A percentile compares a stretch with the other conserved stretches of the same genome.
phyloP scores from a whole-genome alignment of 2,329 filamentous ascomycete species.

The Polychaeton citri region DNA sequence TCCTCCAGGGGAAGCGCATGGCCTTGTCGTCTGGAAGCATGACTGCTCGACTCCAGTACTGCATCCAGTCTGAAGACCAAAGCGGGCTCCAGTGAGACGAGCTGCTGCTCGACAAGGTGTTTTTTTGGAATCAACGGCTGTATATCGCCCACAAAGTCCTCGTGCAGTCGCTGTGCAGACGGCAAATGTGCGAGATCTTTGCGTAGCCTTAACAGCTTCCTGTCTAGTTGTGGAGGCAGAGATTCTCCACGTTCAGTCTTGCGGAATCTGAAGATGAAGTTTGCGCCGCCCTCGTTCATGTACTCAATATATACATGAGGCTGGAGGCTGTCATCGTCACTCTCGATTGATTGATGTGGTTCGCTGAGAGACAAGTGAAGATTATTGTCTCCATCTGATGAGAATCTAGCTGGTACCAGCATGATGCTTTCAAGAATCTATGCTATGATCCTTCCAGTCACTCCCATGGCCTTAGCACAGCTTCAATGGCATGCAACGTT shows the following conservation, averaged over 20 bases:
- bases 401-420: too few relatives aligned
- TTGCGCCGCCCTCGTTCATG: constrained; percentile 25
- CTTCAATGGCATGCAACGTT: too few relatives aligned
- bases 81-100: constrained; percentile 12
- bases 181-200: constrained; percentile 19
- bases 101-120: constrained; percentile 17
- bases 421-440: too few relatives aligned
- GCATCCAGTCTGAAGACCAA: constrained; percentile 12
- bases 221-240: constrained; percentile 8
- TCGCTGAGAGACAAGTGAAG: too few relatives aligned
- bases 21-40: constrained; percentile 12
- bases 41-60: constrained; percentile 8
- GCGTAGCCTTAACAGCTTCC: constrained; percentile 19
- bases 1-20: constrained; percentile 16
- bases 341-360: too few relatives aligned
- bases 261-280: constrained; percentile 19
- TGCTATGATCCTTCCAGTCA: too few relatives aligned
- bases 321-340: too few relatives aligned
- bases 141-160: constrained; percentile 15
- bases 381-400: too few relatives aligned
- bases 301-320: constrained; percentile 13
- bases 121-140: constrained; percentile 15
- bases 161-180: constrained; percentile 14
- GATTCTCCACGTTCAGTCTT: neutral
- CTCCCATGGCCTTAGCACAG: too few relatives aligned